A percentile compares a stretch with the other conserved stretches of the same genome.
Evolutionary conservation across 805 yeast genomes (phyloP).

Genomic region (Vanderwaltozyma tropicalis): DNA sequence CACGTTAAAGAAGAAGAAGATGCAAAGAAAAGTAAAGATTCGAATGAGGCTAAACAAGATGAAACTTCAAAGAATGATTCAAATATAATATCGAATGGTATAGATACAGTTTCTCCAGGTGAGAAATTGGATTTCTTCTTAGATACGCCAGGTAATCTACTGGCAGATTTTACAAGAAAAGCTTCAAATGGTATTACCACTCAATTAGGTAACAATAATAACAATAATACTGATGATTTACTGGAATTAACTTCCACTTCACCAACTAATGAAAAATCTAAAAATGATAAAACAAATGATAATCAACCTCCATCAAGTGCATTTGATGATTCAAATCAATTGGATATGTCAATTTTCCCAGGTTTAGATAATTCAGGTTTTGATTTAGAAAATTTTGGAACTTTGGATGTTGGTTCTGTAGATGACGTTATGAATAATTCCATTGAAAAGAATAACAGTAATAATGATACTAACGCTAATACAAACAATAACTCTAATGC

Average conservation of each 20-base stretch:
- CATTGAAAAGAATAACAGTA: not conserved
- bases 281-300: not conserved
- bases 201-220: not conserved
- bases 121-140: constrained; percentile 8
- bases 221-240: not conserved
- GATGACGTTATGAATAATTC: constrained; percentile 11
- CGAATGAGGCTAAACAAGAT: no score
- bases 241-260: not conserved
- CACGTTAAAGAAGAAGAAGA: constrained; percentile 10
- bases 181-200: constrained; percentile 1
- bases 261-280: not conserved
- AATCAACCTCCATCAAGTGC: not conserved
- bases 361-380: constrained; percentile 26
- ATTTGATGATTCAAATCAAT: constrained; percentile 15
- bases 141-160: constrained; percentile 8
- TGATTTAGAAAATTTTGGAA: constrained; percentile 14
- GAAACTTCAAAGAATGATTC: not conserved
- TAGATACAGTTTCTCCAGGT: constrained; percentile 1
- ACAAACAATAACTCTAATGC: constrained; percentile 2
- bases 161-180: constrained; percentile 4
- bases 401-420: constrained; percentile 1
- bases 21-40: constrained; percentile 2
- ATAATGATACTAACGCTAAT: constrained; percentile 2
- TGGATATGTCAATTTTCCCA: constrained; percentile 25
- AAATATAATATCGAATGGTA: no score